Conservation (phyloP, 331 rosid genomes). For the Malus hybrid region DNA sequence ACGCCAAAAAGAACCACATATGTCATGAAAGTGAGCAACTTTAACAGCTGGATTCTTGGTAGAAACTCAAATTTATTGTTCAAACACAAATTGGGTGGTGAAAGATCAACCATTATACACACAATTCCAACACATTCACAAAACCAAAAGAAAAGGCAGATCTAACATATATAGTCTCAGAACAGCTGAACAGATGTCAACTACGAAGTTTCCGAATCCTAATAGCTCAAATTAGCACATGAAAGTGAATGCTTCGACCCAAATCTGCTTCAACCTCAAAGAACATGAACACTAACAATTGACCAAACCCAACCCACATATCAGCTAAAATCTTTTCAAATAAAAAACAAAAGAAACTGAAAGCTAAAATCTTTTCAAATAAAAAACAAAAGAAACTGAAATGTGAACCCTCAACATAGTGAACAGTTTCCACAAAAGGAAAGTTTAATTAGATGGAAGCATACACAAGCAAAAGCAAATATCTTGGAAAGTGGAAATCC, state of each 20-base stretch:
- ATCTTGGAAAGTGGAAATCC: conserved; percentile 6
- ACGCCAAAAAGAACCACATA: conserved; percentile 1
- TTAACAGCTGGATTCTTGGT: not conserved
- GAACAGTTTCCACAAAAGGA: conserved; percentile 9
- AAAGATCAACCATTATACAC: not conserved
- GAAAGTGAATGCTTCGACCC: not conserved
- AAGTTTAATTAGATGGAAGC: not conserved
- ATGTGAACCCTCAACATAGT: conserved; percentile 13
- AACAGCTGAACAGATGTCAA: not conserved
- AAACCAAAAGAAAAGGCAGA: not conserved
- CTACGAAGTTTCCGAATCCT: not conserved
- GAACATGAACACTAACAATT: not conserved
- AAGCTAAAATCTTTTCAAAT: conserved; percentile 2
- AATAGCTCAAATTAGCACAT: not conserved
- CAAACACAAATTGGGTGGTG: not conserved
- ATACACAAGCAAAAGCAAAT: not conserved
- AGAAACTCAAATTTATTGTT: not conserved
- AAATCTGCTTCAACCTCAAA: conserved; percentile 10
- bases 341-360: not conserved
- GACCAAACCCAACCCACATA: conserved; percentile 16
- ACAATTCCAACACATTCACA: not conserved
- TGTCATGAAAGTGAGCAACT: not conserved
- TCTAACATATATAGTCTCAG: conserved; percentile 6
- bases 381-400: not conserved
- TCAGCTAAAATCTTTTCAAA: conserved; percentile 5